Base-by-base conservation (phyloP, 768 basidiomycete genomes). In the Leccinum disarticulatum region DNA sequence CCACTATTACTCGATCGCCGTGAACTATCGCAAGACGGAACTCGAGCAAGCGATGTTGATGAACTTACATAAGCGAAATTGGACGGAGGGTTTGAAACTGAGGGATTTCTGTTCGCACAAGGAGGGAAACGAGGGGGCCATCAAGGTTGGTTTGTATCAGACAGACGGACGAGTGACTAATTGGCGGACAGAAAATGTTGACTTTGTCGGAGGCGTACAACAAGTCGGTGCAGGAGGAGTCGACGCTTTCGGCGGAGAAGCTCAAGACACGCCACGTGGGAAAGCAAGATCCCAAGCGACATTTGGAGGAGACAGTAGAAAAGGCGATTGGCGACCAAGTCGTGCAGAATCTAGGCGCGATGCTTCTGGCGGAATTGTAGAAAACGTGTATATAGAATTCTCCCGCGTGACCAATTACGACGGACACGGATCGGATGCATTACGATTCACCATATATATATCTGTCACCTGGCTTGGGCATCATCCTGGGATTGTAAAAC, bases 261-360 rank as follows among this genome's bases (percentile, higher is more conserved):
- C 82, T 98, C 36, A 97, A 97, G 79, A 98, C 95, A 53, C 87
- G 97, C 66, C 95, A 97, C 75, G 94, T 98, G 66, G 95, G 95
- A 58, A 97, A 96, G 74, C 92, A 95, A 68, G 95, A 98, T 76
- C 97, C 97, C 35, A 99, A 99, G 77, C 86, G 97, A 66, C 97
- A 99, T 79, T 74, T 99, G 63, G 95, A 96, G 68, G 97, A 98
- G 76, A 91, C 92, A 30, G 97, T 98, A 6, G 97, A 98, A 78
- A 93, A 91, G 75, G 95, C 95, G 1, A 98, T 99, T 88, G 95
- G 94, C 3, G 89, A 97, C 74, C 95, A 98, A 74, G 94, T 98
- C 55, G 90, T 95, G 47, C 95, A 97, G 77, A 95, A 91, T 70
- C 76, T 98, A 62, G 95, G 92, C 43, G 96, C 94, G 65, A 96